Evolutionary conservation across 1,284 basidiomycete species (phyloP).

Genomic region (Termitomyces sp.): DNA sequence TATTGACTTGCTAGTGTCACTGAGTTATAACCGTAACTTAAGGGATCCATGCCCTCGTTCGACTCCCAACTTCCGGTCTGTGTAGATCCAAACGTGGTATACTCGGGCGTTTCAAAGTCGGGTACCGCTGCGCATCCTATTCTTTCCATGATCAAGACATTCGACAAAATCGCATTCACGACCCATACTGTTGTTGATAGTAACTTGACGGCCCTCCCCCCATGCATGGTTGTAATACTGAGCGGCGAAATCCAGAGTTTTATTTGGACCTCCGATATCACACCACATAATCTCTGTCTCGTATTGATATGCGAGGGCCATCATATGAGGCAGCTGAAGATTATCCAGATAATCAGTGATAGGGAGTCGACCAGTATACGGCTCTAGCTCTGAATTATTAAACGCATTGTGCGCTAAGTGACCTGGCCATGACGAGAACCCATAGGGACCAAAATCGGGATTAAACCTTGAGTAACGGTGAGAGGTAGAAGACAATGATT

Average conservation of each 20-base stretch:
- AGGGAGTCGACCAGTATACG: slow-evolving; percentile 47
- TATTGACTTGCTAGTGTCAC: slow-evolving; percentile 41
- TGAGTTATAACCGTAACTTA: slow-evolving; percentile 40
- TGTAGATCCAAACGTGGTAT: slow-evolving; percentile 43
- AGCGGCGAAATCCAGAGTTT: slow-evolving; percentile 40
- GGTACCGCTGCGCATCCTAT: slow-evolving; percentile 38
- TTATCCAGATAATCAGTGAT: slow-evolving; percentile 50
- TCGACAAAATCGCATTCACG: background rate
- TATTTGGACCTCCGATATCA: slow-evolving; percentile 56
- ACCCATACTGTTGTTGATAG: slow-evolving; percentile 46
- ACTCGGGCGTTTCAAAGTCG: slow-evolving; percentile 58
- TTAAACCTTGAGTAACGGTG: slow-evolving; percentile 36
- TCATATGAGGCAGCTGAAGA: slow-evolving; percentile 53
- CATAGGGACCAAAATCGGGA: slow-evolving; percentile 49
- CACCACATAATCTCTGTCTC: slow-evolving; percentile 60
- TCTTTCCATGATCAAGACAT: slow-evolving; percentile 1
- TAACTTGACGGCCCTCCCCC: slow-evolving; percentile 45
- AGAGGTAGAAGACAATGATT: background rate
- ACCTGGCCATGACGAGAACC: slow-evolving; percentile 47
- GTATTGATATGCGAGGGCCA: slow-evolving; percentile 45
- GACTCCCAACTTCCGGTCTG: slow-evolving; percentile 53
- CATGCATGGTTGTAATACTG: slow-evolving; percentile 48
- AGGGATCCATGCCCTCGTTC: slow-evolving; percentile 47
- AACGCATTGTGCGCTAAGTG: slow-evolving; percentile 49
- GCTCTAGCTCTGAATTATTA: slow-evolving; percentile 42